phyloP scores from a whole-genome alignment of 2,329 filamentous ascomycete genomes.

The Nemania abortiva region DNA sequence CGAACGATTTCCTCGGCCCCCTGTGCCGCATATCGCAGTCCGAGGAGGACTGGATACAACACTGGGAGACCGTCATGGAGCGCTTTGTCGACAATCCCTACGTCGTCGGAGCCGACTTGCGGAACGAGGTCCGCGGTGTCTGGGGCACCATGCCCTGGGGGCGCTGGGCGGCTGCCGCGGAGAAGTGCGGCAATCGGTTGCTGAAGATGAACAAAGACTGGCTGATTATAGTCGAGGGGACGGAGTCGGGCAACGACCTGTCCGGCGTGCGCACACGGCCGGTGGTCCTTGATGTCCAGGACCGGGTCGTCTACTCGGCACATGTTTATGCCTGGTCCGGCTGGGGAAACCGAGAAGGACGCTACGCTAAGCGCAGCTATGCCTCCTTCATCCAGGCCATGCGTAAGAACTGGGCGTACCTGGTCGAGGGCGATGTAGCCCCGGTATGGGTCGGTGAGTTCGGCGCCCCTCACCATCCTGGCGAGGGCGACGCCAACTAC shows the following conservation, averaged over 20 bases:
- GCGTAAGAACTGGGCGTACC: slow-evolving; percentile 74
- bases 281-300: slow-evolving; percentile 65
- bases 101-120: slow-evolving; percentile 74
- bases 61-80: slow-evolving; percentile 74
- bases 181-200: slow-evolving; percentile 71
- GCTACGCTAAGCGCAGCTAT: slow-evolving; percentile 71
- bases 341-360: slow-evolving; percentile 71
- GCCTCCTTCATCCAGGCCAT: slow-evolving; percentile 72
- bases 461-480: slow-evolving; percentile 67
- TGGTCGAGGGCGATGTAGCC: slow-evolving; percentile 66
- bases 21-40: slow-evolving; percentile 72
- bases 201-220: slow-evolving; percentile 71
- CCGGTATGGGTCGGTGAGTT: slow-evolving; percentile 79
- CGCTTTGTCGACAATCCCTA: slow-evolving; percentile 69
- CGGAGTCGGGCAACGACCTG: slow-evolving; percentile 75
- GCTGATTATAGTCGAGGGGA: slow-evolving; percentile 76
- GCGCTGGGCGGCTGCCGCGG: slow-evolving; percentile 73
- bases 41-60: slow-evolving; percentile 73
- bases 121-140: slow-evolving; percentile 76
- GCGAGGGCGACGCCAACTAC: slow-evolving; percentile 71
- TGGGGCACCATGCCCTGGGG: slow-evolving; percentile 78
- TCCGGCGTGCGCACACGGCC: slow-evolving; percentile 67
- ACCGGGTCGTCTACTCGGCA: slow-evolving; percentile 73
- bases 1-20: slow-evolving; percentile 71
- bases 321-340: slow-evolving; percentile 79